phyloP scores from a whole-genome alignment of 192 early-diverging fungal genomes.

The Coemansia pectinata region DNA sequence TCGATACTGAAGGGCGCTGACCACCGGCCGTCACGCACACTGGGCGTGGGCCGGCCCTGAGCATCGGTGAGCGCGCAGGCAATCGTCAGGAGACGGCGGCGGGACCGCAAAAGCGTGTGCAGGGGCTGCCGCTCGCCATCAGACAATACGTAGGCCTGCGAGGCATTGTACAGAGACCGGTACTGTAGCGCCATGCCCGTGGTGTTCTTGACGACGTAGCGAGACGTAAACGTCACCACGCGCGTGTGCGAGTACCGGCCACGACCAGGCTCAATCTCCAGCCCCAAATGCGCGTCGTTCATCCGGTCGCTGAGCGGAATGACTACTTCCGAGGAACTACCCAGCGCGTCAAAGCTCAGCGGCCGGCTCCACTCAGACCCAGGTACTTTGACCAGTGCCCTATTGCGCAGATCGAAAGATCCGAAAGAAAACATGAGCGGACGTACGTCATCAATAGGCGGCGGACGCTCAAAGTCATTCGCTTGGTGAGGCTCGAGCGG shows the following conservation, averaged over 20 bases:
- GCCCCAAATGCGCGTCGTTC: slow-evolving; percentile 76
- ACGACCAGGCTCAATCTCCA: slow-evolving; percentile 82
- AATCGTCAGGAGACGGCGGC: slow-evolving; percentile 68
- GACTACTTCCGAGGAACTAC: slow-evolving; percentile 76
- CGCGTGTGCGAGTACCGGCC: slow-evolving; percentile 86
- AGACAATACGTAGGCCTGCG: slow-evolving; percentile 46
- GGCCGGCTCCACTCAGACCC: slow-evolving; percentile 85
- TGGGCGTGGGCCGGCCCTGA: background rate
- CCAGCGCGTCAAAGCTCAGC: slow-evolving; percentile 94
- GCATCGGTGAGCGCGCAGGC: slow-evolving; percentile 53
- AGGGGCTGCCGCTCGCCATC: slow-evolving; percentile 59
- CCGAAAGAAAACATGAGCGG: slow-evolving; percentile 93
- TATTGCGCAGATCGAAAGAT: slow-evolving; percentile 78
- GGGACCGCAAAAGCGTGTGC: slow-evolving; percentile 64
- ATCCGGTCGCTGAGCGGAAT: slow-evolving; percentile 58
- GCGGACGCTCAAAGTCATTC: slow-evolving; percentile 17
- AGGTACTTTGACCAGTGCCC: slow-evolving; percentile 71
- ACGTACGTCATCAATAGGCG: slow-evolving; percentile 5
- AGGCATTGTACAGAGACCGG: slow-evolving; percentile 65
- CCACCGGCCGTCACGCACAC: slow-evolving; percentile 65
- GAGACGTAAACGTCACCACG: slow-evolving; percentile 85
- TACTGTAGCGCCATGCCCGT: slow-evolving; percentile 70
- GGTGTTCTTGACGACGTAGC: slow-evolving; percentile 89
- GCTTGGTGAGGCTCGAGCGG: slow-evolving; percentile 13
- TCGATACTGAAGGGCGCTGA: slow-evolving; percentile 84